phyloP scores from a whole-genome alignment of 208 protist species.

The Leishmania amazonensis region DNA sequence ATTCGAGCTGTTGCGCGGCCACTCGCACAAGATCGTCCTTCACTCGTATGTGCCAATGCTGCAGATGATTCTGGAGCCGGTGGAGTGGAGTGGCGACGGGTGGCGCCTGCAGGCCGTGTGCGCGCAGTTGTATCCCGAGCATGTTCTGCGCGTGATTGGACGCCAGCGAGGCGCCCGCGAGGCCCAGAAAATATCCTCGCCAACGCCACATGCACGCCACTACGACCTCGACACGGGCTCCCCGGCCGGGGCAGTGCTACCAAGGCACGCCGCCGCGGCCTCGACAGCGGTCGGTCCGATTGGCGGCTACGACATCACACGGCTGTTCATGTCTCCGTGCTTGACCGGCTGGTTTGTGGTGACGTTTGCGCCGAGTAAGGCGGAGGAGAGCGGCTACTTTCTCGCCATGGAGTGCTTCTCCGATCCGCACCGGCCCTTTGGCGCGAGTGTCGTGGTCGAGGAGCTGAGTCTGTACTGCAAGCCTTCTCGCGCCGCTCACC shows the following conservation, averaged over 20 bases:
- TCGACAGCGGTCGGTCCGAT: slow-evolving; percentile 6
- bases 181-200: not conserved
- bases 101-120: slow-evolving; percentile 22
- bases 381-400: slow-evolving; percentile 27
- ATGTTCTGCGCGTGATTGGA: slow-evolving; percentile 37
- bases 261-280: not conserved
- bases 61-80: slow-evolving; percentile 37
- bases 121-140: slow-evolving; percentile 35
- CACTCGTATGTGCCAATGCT: slow-evolving; percentile 37
- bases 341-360: slow-evolving; percentile 27
- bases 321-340: slow-evolving; percentile 25
- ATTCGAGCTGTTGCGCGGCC: slow-evolving; percentile 37
- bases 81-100: slow-evolving; percentile 36
- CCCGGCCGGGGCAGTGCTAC: not conserved
- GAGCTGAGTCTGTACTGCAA: slow-evolving; percentile 39
- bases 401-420: slow-evolving; percentile 42
- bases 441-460: slow-evolving; percentile 29
- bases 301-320: slow-evolving; percentile 31
- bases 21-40: slow-evolving; percentile 40
- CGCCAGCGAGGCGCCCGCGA: slow-evolving; percentile 13
- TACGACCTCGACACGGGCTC: slow-evolving; percentile 8
- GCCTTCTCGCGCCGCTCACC: slow-evolving; percentile 15
- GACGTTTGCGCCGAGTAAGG: slow-evolving; percentile 31
- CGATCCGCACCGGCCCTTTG: slow-evolving; percentile 20
- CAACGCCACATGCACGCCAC: slow-evolving; percentile 21